A percentile compares a stretch with the other conserved stretches of the same genome.
These are phyloP conservation scores for Rhododendron ferrugineum DNA, from an alignment of 148 eudicot genomes.

Conservation along the genomic window DNA sequence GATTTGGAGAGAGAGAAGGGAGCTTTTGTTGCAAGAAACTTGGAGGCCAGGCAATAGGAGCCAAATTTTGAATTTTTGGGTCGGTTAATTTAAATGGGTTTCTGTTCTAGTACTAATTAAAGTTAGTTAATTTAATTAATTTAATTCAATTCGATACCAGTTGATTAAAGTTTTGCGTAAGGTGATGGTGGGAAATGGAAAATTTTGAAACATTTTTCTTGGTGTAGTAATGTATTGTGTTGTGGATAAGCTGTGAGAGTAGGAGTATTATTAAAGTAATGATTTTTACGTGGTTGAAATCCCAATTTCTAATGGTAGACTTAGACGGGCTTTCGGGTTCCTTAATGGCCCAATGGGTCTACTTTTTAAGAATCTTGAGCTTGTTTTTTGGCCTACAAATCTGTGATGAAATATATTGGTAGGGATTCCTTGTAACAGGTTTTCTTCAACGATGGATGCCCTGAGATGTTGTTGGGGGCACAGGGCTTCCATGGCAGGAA, in stretches of 20 bases:
- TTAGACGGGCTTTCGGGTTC: too few species aligned
- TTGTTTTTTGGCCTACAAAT: not conserved
- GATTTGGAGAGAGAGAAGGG: not conserved
- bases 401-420: not conserved
- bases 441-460: not conserved
- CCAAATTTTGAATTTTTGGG: not conserved
- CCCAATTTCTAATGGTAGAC: too few species aligned
- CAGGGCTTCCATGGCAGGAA: not conserved
- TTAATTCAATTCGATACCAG: not conserved
- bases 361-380: not conserved
- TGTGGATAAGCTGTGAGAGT: too few species aligned
- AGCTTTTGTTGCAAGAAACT: constrained; percentile 7
- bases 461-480: not conserved
- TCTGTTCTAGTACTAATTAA: not conserved
- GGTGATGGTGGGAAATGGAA: not conserved
- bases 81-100: not conserved
- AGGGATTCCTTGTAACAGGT: not conserved
- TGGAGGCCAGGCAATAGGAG: not conserved
- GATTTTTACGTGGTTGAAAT: too few species aligned
- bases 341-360: too few species aligned
- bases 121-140: not conserved
- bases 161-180: not conserved
- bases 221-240: too few species aligned
- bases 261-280: too few species aligned
- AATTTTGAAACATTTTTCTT: too few species aligned